Conservation (phyloP, 2,329 filamentous ascomycete genomes). For the Claviceps lovelessii region DNA sequence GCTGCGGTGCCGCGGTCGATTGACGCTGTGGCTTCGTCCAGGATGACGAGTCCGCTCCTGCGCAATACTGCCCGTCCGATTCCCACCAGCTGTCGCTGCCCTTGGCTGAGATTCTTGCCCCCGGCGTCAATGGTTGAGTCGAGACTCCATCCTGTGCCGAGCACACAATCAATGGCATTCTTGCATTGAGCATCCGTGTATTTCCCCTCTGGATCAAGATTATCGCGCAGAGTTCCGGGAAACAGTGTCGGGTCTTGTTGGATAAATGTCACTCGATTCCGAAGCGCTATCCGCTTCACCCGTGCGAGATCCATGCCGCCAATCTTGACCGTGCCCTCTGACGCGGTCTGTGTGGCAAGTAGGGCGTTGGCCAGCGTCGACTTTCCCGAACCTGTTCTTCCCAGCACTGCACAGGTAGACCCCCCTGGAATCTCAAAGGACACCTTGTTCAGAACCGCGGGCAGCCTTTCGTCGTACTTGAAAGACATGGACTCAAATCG, state of each 20-base stretch:
- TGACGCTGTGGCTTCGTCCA: slow-evolving; percentile 52
- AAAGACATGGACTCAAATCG: slow-evolving; percentile 65
- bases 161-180: slow-evolving; percentile 41
- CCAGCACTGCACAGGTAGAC: slow-evolving; percentile 53
- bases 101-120: slow-evolving; percentile 48
- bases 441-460: slow-evolving; percentile 54
- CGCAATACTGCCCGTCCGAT: slow-evolving; percentile 46
- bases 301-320: slow-evolving; percentile 37
- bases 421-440: slow-evolving; percentile 57
- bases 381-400: slow-evolving; percentile 77
- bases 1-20: slow-evolving; percentile 46
- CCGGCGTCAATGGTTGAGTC: slow-evolving; percentile 41
- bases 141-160: slow-evolving; percentile 36
- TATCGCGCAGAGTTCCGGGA: slow-evolving; percentile 42
- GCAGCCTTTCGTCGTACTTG: slow-evolving; percentile 63
- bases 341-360: slow-evolving; percentile 39
- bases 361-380: slow-evolving; percentile 55
- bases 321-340: slow-evolving; percentile 36
- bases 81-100: slow-evolving; percentile 47
- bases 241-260: slow-evolving; percentile 51
- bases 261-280: slow-evolving; percentile 46
- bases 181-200: slow-evolving; percentile 37
- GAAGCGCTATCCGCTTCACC: slow-evolving; percentile 40
- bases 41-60: slow-evolving; percentile 43
- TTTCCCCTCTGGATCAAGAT: slow-evolving; percentile 54